A percentile compares a stretch with the other conserved stretches of the same genome.
These are phyloP conservation scores for Zymoseptoria crescenta DNA, from an alignment of 2,329 filamentous ascomycete genomes.

Conservation along the genomic window DNA sequence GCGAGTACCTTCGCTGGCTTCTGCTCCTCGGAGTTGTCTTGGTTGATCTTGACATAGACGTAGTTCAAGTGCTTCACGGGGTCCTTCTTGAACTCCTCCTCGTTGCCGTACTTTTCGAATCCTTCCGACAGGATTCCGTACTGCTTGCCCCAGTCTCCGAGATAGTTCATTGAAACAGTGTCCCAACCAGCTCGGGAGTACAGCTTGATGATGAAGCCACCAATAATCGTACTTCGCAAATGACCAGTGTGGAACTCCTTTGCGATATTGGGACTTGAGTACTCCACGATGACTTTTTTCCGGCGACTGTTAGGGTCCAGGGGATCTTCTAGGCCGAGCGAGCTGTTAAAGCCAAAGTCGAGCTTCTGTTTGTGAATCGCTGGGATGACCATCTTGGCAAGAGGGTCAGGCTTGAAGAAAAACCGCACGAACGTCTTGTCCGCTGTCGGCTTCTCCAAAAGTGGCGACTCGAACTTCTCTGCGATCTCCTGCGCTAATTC, in stretches of 20 bases:
- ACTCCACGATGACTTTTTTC: slow-evolving; percentile 69
- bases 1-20: slow-evolving; percentile 50
- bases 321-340: slow-evolving; percentile 53
- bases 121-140: slow-evolving; percentile 65
- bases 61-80: slow-evolving; percentile 77
- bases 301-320: slow-evolving; percentile 51
- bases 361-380: slow-evolving; percentile 55
- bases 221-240: slow-evolving; percentile 68
- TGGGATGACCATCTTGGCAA: slow-evolving; percentile 60
- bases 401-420: slow-evolving; percentile 65
- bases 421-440: slow-evolving; percentile 67
- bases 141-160: slow-evolving; percentile 74
- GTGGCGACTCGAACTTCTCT: slow-evolving; percentile 53
- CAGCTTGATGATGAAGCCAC: slow-evolving; percentile 62
- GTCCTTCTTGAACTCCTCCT: slow-evolving; percentile 61
- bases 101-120: slow-evolving; percentile 66
- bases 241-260: slow-evolving; percentile 74
- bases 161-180: slow-evolving; percentile 63
- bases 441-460: slow-evolving; percentile 62
- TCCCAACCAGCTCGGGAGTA: slow-evolving; percentile 64
- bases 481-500: slow-evolving; percentile 50
- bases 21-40: slow-evolving; percentile 56
- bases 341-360: slow-evolving; percentile 57
- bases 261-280: slow-evolving; percentile 78
- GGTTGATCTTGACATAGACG: slow-evolving; percentile 70